Evolutionary conservation across 805 yeast species (phyloP).

Genomic region (Starmerella gropengiesseri): DNA sequence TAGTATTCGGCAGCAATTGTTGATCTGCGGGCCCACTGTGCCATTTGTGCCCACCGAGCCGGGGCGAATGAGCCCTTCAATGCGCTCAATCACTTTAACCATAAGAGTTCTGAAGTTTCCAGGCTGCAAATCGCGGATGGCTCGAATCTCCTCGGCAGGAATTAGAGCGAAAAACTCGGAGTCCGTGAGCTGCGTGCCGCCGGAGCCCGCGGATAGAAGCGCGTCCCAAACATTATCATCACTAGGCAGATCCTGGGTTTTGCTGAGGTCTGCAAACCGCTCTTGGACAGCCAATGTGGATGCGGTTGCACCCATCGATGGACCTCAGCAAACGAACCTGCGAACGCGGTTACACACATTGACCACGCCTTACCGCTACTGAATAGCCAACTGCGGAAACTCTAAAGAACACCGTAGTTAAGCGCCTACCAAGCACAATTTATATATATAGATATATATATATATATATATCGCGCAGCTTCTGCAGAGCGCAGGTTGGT

Average conservation of each 20-base stretch:
- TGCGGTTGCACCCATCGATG: slow-evolving; percentile 60
- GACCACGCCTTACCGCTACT: too few relatives aligned
- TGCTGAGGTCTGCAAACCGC: slow-evolving; percentile 45
- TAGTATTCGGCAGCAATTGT: slow-evolving; percentile 55
- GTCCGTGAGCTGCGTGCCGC: slow-evolving; percentile 38
- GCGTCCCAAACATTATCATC: slow-evolving; percentile 30
- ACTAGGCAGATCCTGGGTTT: slow-evolving; percentile 27
- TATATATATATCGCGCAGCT: too few relatives aligned
- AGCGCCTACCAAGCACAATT: too few relatives aligned
- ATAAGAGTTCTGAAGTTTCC: slow-evolving; percentile 49
- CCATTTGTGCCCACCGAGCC: slow-evolving; percentile 25
- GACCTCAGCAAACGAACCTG: background rate
- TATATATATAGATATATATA: too few relatives aligned
- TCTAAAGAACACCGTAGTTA: too few relatives aligned
- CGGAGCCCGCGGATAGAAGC: slow-evolving; percentile 43
- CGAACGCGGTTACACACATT: too few relatives aligned
- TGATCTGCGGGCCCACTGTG: slow-evolving; percentile 31
- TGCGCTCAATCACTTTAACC: slow-evolving; percentile 32
- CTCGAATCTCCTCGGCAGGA: slow-evolving; percentile 46
- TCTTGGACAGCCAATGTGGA: slow-evolving; percentile 51
- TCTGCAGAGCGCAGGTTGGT: too few relatives aligned
- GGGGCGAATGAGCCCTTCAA: slow-evolving; percentile 26
- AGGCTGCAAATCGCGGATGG: slow-evolving; percentile 47
- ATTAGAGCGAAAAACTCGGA: slow-evolving; percentile 37
- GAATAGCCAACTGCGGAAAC: too few relatives aligned